Base-by-base conservation (phyloP, 345 rosid genomes). In the Linum usitatissimum region DNA sequence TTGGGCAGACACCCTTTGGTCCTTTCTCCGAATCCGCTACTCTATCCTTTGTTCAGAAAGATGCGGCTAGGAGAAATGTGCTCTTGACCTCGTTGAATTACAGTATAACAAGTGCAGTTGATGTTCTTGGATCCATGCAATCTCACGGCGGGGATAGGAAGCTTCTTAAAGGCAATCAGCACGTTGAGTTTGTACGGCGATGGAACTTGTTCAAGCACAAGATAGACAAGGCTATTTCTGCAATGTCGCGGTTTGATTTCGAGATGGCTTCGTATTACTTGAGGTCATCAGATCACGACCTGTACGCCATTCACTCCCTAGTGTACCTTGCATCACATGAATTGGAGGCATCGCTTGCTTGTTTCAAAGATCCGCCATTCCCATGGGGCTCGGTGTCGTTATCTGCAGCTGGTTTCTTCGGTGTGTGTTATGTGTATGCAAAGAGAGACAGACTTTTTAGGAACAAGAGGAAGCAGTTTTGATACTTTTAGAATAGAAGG, bases 1-100 rank as follows among this genome's bases (percentile, higher is more conserved):
- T 93, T 6, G 99, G 99, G 57, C 90, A 93, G 66, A 93, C 99
- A 21, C 99, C 99, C 14, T 93, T 93, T 53, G 99, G 99, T 42
- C 99, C 99, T 4, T 93, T 94, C 76, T 94, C 97, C 0, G 90
- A 90, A 77, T 66, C 71, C 54, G 79, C 83, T 0, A 78, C 99
- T 13, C 73, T 93, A 55, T 86, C 97, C 0, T 93, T 93, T 51
- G 92, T 86, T 68, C 99, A 93, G 82, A 87, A 80, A 79, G 99
- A 94, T 69, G 96, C 99, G 48, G 95, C 95, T 19, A 77, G 84
- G 60, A 94, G 97, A 63, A 90, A 87, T 71, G 78, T 86, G 21
- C 78, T 94, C 13, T 64, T 94, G 77, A 87, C 96, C 0, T 78
- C 86, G 0, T 60, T 94, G 72, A 88, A 94, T 85, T 80, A 83